A percentile compares a stretch with the other conserved stretches of the same genome.
Evolutionary conservation across 305 asterid species (phyloP).

Genomic region (Solanum aculeatissimum): DNA sequence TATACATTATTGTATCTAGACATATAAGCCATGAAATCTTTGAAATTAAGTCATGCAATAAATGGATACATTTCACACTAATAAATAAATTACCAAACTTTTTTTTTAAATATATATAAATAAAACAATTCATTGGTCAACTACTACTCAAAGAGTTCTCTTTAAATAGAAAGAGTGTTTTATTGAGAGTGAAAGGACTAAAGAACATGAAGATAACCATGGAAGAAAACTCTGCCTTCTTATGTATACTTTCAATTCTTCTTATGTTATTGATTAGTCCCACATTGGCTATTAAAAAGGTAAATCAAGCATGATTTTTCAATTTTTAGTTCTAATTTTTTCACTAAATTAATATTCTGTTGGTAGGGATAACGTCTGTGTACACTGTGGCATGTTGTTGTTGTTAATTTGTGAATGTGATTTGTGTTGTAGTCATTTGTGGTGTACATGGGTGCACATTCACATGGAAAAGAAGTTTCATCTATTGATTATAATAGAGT

Average conservation of each 20-base stretch:
- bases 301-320: conserved; percentile 8
- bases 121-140: conserved; percentile 22
- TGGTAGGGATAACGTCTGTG: neutral
- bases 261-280: conserved; percentile 40
- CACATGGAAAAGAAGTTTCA: conserved; percentile 43
- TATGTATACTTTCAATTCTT: conserved; percentile 33
- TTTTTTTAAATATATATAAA: too few relatives aligned
- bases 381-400: neutral
- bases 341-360: too few relatives aligned
- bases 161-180: conserved; percentile 19
- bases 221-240: conserved; percentile 28
- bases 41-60: neutral
- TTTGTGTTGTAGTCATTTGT: conserved; percentile 54
- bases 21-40: neutral
- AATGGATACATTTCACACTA: neutral
- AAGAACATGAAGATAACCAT: conserved; percentile 25
- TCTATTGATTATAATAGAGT: conserved; percentile 44
- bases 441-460: conserved; percentile 91
- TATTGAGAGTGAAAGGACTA: conserved; percentile 4
- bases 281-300: conserved; percentile 66
- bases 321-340: neutral
- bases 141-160: conserved; percentile 9
- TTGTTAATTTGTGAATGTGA: neutral
- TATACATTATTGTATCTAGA: neutral
- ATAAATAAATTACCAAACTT: too few relatives aligned